Evolutionary conservation across 768 basidiomycete genomes (phyloP).

Genomic region (Goffeauzyma gilvescens): DNA sequence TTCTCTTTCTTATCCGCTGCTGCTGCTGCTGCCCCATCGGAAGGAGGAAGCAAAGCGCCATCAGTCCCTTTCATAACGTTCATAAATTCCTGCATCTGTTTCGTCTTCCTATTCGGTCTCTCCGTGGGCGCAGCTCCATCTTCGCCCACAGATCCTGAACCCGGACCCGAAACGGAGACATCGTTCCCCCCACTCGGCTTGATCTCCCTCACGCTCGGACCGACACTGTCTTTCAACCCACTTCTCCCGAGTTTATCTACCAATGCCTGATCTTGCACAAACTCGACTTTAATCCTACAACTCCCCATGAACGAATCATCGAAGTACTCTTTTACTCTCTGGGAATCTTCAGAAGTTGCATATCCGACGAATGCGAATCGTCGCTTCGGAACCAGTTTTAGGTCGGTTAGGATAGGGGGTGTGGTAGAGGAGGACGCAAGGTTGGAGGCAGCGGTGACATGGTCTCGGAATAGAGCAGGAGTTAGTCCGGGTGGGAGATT

Average conservation of each 20-base stretch:
- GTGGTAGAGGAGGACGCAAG: constrained; percentile 7
- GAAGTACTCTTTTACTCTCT: constrained; percentile 60
- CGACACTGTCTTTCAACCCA: too few relatives aligned
- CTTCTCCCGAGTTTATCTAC: not conserved
- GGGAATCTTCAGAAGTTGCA: constrained; percentile 58
- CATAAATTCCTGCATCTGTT: constrained; percentile 50
- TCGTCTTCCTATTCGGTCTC: constrained; percentile 16
- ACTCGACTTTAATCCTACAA: constrained; percentile 50
- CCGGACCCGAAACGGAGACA: too few relatives aligned
- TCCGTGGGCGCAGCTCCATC: too few relatives aligned
- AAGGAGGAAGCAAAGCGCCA: not conserved
- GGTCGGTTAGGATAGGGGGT: constrained; percentile 42
- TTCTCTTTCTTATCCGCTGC: constrained; percentile 17
- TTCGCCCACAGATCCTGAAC: too few relatives aligned
- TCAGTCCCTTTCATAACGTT: constrained; percentile 45
- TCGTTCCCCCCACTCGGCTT: too few relatives aligned
- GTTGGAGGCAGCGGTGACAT: constrained; percentile 14
- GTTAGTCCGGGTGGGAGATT: constrained; percentile 23
- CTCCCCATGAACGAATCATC: constrained; percentile 68
- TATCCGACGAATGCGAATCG: constrained; percentile 87
- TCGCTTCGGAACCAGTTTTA: constrained; percentile 59
- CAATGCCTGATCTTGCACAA: constrained; percentile 36
- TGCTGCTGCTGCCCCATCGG: constrained; percentile 22
- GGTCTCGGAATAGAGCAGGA: constrained; percentile 13
- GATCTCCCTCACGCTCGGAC: too few relatives aligned